Percentiles rank a stretch among this genome's conserved stretches.
These are phyloP conservation scores for Pythium dissotocum DNA, from an alignment of 352 stramenopile genomes.

Conservation along the genomic window DNA sequence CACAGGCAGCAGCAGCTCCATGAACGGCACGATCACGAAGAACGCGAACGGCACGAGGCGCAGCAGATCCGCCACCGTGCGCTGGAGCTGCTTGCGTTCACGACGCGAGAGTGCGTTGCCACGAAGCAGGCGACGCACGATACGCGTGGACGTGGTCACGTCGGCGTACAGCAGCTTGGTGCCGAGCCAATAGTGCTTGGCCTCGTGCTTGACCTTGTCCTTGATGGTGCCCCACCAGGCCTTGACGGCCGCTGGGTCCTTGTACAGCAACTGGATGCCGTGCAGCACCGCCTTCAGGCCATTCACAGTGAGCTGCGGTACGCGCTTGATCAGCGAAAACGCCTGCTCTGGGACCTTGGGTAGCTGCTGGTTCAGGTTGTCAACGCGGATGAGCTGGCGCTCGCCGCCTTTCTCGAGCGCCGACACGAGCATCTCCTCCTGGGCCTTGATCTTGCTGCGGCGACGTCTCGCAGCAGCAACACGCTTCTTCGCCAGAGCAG, in stretches of 20 bases:
- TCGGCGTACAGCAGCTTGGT: slow-evolving; percentile 96
- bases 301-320: slow-evolving; percentile 57
- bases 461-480: slow-evolving; percentile 66
- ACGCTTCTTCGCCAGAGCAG: slow-evolving; percentile 76
- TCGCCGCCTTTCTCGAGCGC: slow-evolving; percentile 79
- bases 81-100: slow-evolving; percentile 96
- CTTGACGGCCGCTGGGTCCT: slow-evolving; percentile 62
- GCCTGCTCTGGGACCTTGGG: slow-evolving; percentile 73
- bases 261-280: slow-evolving; percentile 62
- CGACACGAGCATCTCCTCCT: slow-evolving; percentile 78
- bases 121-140: slow-evolving; percentile 90
- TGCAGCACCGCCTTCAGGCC: slow-evolving; percentile 55
- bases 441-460: slow-evolving; percentile 78
- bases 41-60: slow-evolving; percentile 97
- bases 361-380: slow-evolving; percentile 76
- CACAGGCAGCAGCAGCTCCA: slow-evolving; percentile 97
- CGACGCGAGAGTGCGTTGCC: slow-evolving; percentile 94
- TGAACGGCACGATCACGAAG: slow-evolving; percentile 98
- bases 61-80: slow-evolving; percentile 96
- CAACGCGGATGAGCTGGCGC: slow-evolving; percentile 73
- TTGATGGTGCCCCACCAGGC: slow-evolving; percentile 69
- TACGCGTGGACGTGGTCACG: slow-evolving; percentile 92
- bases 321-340: slow-evolving; percentile 67
- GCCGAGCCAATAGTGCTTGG: slow-evolving; percentile 97
- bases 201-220: slow-evolving; percentile 86